These are phyloP conservation scores for Elsinoe fawcettii DNA, from an alignment of 2,329 filamentous ascomycete species.

Conservation along the genomic window DNA sequence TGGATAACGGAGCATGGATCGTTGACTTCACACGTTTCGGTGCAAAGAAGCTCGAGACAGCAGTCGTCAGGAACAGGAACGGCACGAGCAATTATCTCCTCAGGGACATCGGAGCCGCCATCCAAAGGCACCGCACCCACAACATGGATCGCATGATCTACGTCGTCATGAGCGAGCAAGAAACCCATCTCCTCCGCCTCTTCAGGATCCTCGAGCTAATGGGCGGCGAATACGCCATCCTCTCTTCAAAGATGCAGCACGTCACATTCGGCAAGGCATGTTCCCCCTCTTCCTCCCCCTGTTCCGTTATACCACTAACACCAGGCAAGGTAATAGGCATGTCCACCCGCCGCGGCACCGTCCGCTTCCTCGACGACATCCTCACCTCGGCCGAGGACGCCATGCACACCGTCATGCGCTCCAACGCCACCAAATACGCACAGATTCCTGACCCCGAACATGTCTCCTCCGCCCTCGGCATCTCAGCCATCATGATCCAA, in stretches of 20 bases:
- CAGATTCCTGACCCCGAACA: conserved; percentile 77
- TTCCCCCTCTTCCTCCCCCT: background rate
- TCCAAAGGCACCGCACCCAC: conserved; percentile 55
- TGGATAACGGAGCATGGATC: conserved; percentile 58
- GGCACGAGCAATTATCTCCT: conserved; percentile 63
- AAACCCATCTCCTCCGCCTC: conserved; percentile 56
- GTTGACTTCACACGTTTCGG: conserved; percentile 61
- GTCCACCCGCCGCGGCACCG: conserved; percentile 53
- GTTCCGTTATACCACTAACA: background rate
- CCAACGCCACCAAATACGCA: conserved; percentile 81
- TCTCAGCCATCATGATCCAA: conserved; percentile 96
- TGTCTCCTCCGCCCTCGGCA: conserved; percentile 81
- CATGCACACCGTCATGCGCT: conserved; percentile 96
- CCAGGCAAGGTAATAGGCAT: conserved; percentile 53
- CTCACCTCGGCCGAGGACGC: conserved; percentile 63
- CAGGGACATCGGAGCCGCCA: conserved; percentile 58
- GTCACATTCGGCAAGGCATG: conserved; percentile 61
- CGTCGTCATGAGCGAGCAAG: conserved; percentile 57
- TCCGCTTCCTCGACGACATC: conserved; percentile 42
- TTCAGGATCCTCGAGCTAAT: conserved; percentile 58
- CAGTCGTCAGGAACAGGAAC: conserved; percentile 58
- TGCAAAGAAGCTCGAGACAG: conserved; percentile 60
- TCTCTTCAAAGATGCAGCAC: conserved; percentile 52
- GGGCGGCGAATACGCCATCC: conserved; percentile 48
- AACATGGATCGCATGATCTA: conserved; percentile 63